phyloP scores from a whole-genome alignment of 2,329 filamentous ascomycete genomes.

The Cryphonectria parasitica region DNA sequence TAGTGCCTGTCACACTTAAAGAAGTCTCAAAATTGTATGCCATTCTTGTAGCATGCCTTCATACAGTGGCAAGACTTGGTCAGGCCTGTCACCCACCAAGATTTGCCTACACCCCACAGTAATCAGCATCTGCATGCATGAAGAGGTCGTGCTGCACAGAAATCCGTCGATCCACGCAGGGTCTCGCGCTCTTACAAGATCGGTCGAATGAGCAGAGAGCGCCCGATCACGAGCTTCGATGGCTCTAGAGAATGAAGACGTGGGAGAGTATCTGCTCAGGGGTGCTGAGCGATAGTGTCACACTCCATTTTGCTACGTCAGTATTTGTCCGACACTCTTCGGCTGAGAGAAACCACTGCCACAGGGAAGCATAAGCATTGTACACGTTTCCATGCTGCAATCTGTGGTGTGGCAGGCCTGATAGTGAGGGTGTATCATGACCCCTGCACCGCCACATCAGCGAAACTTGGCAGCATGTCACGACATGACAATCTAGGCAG shows the following conservation, averaged over 20 bases:
- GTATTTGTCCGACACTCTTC: background rate
- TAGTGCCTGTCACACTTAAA: too few species aligned
- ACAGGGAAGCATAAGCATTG: background rate
- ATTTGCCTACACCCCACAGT: too few species aligned
- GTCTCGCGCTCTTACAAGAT: background rate
- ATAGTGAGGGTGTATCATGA: conserved; percentile 4
- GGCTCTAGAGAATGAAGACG: background rate
- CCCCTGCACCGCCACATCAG: conserved; percentile 29
- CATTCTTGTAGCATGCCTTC: background rate
- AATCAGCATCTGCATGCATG: background rate
- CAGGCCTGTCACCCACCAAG: background rate
- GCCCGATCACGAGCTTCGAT: background rate
- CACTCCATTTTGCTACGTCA: background rate
- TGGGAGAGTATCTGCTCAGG: background rate
- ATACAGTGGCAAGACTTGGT: background rate
- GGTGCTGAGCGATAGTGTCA: background rate
- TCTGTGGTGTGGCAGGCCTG: background rate
- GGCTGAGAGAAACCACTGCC: background rate
- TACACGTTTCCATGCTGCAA: background rate
- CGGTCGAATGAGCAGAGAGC: background rate
- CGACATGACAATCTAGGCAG: conserved; percentile 13
- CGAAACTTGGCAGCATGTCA: conserved; percentile 15
- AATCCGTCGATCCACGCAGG: background rate
- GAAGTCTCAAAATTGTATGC: too few species aligned
- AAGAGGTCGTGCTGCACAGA: background rate